Evolutionary conservation across 139 green algal genomes (phyloP).

Genomic region (Zygnema circumcarinatum): DNA sequence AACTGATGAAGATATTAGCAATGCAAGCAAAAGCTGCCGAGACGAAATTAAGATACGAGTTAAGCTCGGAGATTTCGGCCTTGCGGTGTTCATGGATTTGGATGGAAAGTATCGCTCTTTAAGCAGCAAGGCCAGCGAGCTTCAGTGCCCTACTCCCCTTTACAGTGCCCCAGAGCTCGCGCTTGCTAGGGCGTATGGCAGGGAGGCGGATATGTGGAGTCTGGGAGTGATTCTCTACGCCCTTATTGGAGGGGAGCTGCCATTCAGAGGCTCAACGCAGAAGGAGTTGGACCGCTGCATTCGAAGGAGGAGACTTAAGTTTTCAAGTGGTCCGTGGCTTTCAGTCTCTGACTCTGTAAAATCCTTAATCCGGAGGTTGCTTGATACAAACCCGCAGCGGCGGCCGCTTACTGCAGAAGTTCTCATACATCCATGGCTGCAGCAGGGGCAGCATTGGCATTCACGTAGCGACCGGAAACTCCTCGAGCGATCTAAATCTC

Average conservation of each 20-base stretch:
- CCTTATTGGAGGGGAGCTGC: conserved; percentile 32
- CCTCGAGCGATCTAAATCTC: not conserved
- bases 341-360: conserved; percentile 44
- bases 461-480: not conserved
- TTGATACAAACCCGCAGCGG: conserved; percentile 12
- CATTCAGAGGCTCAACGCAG: conserved; percentile 27
- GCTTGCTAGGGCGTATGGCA: not conserved
- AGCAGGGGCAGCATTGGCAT: conserved; percentile 41
- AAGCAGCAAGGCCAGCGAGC: conserved; percentile 43
- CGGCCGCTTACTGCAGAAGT: conserved; percentile 30
- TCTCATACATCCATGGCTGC: conserved; percentile 19
- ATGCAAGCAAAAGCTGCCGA: too few species aligned
- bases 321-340: conserved; percentile 41
- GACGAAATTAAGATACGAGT: too few species aligned
- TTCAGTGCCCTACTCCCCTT: conserved; percentile 6
- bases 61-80: conserved; percentile 34
- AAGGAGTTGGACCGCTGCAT: conserved; percentile 74
- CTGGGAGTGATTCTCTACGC: conserved; percentile 45
- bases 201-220: conserved; percentile 43
- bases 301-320: conserved; percentile 39
- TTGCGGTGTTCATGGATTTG: conserved; percentile 43
- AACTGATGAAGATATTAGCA: not conserved
- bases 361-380: conserved; percentile 44
- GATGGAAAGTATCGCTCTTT: conserved; percentile 65
- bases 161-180: conserved; percentile 47